A percentile compares a stretch with the other conserved stretches of the same genome.
Evolutionary conservation across 2,329 filamentous ascomycete genomes (phyloP).

Genomic region (Mariannaea sp.): DNA sequence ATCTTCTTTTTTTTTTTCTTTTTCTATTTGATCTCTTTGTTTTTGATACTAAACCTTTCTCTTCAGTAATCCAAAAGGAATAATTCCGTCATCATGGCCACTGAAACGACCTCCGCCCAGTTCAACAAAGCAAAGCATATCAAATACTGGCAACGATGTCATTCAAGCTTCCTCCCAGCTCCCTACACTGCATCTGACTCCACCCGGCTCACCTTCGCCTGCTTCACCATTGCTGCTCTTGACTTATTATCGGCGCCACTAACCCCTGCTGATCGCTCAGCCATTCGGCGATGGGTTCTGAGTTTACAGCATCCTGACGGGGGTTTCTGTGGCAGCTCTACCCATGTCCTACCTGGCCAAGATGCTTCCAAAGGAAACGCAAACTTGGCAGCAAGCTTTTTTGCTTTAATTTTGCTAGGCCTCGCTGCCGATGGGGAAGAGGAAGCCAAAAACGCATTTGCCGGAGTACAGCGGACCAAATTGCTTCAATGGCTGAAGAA

Average conservation of each 20-base stretch:
- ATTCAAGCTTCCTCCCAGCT: slow-evolving; percentile 78
- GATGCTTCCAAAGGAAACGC: slow-evolving; percentile 58
- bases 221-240: slow-evolving; percentile 85
- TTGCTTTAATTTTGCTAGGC: slow-evolving; percentile 77
- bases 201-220: slow-evolving; percentile 85
- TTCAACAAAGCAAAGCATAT: slow-evolving; percentile 72
- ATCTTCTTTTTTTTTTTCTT: not conserved
- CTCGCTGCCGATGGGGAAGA: slow-evolving; percentile 49
- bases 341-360: slow-evolving; percentile 51
- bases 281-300: slow-evolving; percentile 77
- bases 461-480: slow-evolving; percentile 67
- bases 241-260: slow-evolving; percentile 74
- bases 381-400: slow-evolving; percentile 86
- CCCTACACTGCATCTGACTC: slow-evolving; percentile 89
- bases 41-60: not conserved
- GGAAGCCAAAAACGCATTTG: slow-evolving; percentile 53
- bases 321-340: slow-evolving; percentile 87
- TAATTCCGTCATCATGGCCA: slow-evolving; percentile 21
- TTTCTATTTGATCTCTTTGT: slow-evolving; percentile 3
- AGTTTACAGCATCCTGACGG: slow-evolving; percentile 82
- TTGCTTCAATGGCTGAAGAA: slow-evolving; percentile 75
- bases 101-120: slow-evolving; percentile 29
- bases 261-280: slow-evolving; percentile 48
- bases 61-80: not conserved
- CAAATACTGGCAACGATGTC: slow-evolving; percentile 91